Percentiles rank a stretch among this genome's conserved stretches.
phyloP scores from a whole-genome alignment of 129 eudicot genomes.

The Erigeron canadensis region DNA sequence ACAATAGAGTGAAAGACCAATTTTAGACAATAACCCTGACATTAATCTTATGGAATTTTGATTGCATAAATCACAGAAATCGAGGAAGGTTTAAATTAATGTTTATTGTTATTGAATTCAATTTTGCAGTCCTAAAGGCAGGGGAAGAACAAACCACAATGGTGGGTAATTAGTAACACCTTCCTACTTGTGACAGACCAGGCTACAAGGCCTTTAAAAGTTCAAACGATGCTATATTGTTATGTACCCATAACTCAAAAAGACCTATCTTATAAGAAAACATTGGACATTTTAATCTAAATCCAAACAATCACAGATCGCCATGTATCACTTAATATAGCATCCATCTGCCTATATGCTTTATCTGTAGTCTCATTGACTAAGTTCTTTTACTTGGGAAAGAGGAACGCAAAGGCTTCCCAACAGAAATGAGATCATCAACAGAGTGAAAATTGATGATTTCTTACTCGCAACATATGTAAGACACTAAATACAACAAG shows the following conservation, averaged over 20 bases:
- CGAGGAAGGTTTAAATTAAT: neutral
- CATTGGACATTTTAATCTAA: constrained; percentile 38
- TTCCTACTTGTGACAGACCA: constrained; percentile 38
- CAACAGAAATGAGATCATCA: neutral
- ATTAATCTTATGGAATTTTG: neutral
- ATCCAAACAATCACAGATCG: constrained; percentile 60
- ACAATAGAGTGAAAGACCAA: constrained; percentile 36
- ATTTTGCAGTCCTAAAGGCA: constrained; percentile 36
- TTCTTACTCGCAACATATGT: neutral
- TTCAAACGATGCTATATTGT: constrained; percentile 48
- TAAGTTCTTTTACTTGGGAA: constrained; percentile 66
- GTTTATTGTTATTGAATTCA: constrained; percentile 12
- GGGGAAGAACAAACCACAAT: constrained; percentile 53
- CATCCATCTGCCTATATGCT: constrained; percentile 56
- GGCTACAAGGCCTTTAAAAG: constrained; percentile 51
- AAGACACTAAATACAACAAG: too few species aligned
- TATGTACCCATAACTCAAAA: constrained; percentile 61
- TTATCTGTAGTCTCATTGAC: constrained; percentile 55
- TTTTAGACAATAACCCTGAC: constrained; percentile 30
- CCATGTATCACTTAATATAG: constrained; percentile 51
- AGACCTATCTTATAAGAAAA: constrained; percentile 64
- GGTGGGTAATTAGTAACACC: constrained; percentile 47
- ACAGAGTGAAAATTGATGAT: neutral
- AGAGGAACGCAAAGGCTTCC: constrained; percentile 44
- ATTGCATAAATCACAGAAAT: neutral